Evolutionary conservation across 1,139 yeast species (phyloP), one percentile per base, ranked within the genome.

Genomic region (Trichomonascaceae sp.): DNA sequence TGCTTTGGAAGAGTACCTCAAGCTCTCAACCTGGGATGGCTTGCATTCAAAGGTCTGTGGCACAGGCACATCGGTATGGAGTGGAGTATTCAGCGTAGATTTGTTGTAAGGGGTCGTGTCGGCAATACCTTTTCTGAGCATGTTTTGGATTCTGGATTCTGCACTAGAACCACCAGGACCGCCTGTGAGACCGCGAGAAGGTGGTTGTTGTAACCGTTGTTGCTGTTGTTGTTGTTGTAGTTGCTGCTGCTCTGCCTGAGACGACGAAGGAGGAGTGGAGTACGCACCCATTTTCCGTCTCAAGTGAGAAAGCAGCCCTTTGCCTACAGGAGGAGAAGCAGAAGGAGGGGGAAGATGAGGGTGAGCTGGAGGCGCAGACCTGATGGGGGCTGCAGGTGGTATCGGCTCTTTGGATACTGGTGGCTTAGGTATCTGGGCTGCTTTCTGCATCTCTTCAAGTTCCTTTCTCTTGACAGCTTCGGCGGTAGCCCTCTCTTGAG

Each of bases 101-200:
- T 18, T 26, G 8, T 28, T n/a, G 23, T 36, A 40, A 1, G 43
- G 39, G 9, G 32, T 26, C 2, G 42, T 29, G 3, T 32, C 33
- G 6, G 22, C 27, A 29, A 40, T 33, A 5, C 42, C 43, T 13
- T 27, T 18, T 14, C 29, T 25, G 3, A 38, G 29, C 15, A 36
- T 30, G 29, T 16, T 33, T 30, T 14, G 13, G 16, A 11, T 5
- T 16, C 29, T 4, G 29, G 4, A n/a, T 14, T 6, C 11, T 6
- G 9, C 23, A 6, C 9, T 11, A 20, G 23, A 8, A 11, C 23
- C 23, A 6, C 9, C 23, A 6, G 23, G 9, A 20, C 23, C 23
- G 23, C 11, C 11, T 6, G 23, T 20, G 23, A 20, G 23, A 6
- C 11, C 11, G 11, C 23, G 23, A n/a, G n/a, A n/a, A n/a, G n/a